phyloP scores from a whole-genome alignment of 2,329 filamentous ascomycete genomes.

The Hymenoscyphus infarciens region DNA sequence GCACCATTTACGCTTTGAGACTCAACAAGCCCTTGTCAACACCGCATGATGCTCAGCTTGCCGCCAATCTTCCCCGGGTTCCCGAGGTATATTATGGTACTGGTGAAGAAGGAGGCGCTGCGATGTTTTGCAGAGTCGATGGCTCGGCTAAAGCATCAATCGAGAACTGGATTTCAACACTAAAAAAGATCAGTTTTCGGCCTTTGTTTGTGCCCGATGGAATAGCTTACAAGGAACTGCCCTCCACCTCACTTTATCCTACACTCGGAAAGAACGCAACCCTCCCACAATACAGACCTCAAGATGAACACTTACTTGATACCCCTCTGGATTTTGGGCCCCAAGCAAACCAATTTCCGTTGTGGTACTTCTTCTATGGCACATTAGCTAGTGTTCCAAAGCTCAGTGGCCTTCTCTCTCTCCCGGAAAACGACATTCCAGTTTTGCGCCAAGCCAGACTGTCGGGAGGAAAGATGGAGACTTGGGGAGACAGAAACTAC shows the following conservation, averaged over 20 bases:
- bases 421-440: constrained; percentile 20
- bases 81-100: constrained; percentile 19
- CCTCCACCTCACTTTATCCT: constrained; percentile 21
- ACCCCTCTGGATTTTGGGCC: background rate
- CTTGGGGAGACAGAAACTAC: constrained; percentile 8
- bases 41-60: constrained; percentile 22
- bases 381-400: constrained; percentile 35
- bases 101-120: constrained; percentile 19
- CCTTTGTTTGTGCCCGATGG: constrained; percentile 31
- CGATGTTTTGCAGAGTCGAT: constrained; percentile 29
- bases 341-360: constrained; percentile 15
- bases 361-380: constrained; percentile 44
- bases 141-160: constrained; percentile 14
- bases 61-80: constrained; percentile 17
- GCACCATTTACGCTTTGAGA: constrained; percentile 23
- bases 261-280: no score
- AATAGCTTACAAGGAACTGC: constrained; percentile 30
- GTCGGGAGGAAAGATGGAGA: constrained; percentile 4
- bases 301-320: constrained; percentile 11
- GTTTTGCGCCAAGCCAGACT: background rate
- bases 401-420: constrained; percentile 34
- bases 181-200: constrained; percentile 23
- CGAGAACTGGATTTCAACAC: constrained; percentile 20
- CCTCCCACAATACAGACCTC: constrained; percentile 19
- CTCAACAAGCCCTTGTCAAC: constrained; percentile 24